These are phyloP conservation scores for Teratosphaeria gauchensis DNA, from an alignment of 2,329 filamentous ascomycete genomes.

Conservation along the genomic window DNA sequence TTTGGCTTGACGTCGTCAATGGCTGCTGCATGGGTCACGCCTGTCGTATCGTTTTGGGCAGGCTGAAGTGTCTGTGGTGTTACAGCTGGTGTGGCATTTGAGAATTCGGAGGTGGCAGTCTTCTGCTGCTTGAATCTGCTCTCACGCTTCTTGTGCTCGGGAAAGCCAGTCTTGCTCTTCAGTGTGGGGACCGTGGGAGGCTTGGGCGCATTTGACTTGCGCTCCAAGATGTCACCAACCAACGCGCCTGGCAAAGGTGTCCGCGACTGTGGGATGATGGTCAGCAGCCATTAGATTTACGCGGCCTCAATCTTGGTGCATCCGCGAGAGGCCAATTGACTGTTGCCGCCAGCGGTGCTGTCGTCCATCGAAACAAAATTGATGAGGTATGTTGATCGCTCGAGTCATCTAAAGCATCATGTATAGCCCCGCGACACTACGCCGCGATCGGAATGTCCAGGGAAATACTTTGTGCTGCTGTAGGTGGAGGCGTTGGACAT, in stretches of 20 bases:
- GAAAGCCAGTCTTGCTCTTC: slow-evolving; percentile 60
- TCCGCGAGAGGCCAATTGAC: not conserved
- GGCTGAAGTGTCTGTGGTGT: not conserved
- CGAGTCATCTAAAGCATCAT: too few relatives aligned
- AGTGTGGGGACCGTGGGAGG: slow-evolving; percentile 55
- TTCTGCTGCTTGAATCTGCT: slow-evolving; percentile 71
- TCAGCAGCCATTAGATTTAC: not conserved
- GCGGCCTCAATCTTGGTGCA: slow-evolving; percentile 8
- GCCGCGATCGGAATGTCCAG: too few relatives aligned
- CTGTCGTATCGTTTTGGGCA: not conserved
- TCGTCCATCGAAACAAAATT: too few relatives aligned
- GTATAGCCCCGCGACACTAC: too few relatives aligned
- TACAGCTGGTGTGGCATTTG: not conserved
- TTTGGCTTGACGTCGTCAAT: slow-evolving; percentile 11
- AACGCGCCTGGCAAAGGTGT: slow-evolving; percentile 29
- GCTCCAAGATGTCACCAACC: slow-evolving; percentile 72
- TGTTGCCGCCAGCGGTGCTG: too few relatives aligned
- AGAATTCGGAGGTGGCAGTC: not conserved
- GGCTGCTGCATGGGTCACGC: not conserved
- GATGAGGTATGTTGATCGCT: too few relatives aligned
- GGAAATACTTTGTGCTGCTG: too few relatives aligned
- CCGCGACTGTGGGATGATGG: not conserved
- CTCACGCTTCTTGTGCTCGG: slow-evolving; percentile 68
- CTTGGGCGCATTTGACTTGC: slow-evolving; percentile 48
- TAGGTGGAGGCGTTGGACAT: too few relatives aligned